Evolutionary conservation across 2,329 filamentous ascomycete species (phyloP).

Genomic region (Alternaria brassicae): DNA sequence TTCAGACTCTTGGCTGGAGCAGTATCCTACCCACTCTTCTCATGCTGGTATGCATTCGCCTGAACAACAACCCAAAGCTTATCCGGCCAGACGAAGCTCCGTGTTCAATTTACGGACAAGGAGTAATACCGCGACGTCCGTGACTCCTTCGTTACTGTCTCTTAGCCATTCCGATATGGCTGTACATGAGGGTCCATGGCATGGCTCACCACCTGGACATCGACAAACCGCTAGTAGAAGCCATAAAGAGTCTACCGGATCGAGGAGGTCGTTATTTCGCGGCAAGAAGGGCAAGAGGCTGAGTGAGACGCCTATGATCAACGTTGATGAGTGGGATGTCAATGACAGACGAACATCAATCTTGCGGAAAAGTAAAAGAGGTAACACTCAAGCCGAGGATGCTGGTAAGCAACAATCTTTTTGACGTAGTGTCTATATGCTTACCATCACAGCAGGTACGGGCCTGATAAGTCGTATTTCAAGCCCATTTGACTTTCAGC

Average conservation of each 20-base stretch:
- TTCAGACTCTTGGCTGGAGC: constrained; percentile 36
- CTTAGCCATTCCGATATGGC: constrained; percentile 34
- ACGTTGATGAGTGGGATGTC: constrained; percentile 31
- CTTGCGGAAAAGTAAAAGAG: constrained; percentile 42
- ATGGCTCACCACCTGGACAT: constrained; percentile 35
- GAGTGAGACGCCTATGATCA: constrained; percentile 39
- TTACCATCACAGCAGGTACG: constrained; percentile 28
- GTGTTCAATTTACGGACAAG: constrained; percentile 49
- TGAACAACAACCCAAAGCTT: constrained; percentile 35
- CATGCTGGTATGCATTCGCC: constrained; percentile 41
- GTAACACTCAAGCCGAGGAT: constrained; percentile 29
- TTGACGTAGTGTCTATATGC: neutral
- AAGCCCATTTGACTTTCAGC: constrained; percentile 69
- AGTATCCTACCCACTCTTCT: constrained; percentile 33
- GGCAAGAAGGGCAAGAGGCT: constrained; percentile 46
- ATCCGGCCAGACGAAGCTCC: constrained; percentile 40
- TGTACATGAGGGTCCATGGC: constrained; percentile 28
- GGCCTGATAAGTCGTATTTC: constrained; percentile 58
- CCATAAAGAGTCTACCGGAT: constrained; percentile 31
- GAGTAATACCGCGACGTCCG: constrained; percentile 49
- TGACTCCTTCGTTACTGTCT: constrained; percentile 38
- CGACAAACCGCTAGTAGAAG: constrained; percentile 30
- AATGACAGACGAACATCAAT: constrained; percentile 42
- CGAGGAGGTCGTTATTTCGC: constrained; percentile 44
- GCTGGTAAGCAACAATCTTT: constrained; percentile 32